A percentile compares a stretch with the other conserved stretches of the same genome.
Conservation (phyloP, 1,284 basidiomycete genomes). For the Hemileia vastatrix region DNA sequence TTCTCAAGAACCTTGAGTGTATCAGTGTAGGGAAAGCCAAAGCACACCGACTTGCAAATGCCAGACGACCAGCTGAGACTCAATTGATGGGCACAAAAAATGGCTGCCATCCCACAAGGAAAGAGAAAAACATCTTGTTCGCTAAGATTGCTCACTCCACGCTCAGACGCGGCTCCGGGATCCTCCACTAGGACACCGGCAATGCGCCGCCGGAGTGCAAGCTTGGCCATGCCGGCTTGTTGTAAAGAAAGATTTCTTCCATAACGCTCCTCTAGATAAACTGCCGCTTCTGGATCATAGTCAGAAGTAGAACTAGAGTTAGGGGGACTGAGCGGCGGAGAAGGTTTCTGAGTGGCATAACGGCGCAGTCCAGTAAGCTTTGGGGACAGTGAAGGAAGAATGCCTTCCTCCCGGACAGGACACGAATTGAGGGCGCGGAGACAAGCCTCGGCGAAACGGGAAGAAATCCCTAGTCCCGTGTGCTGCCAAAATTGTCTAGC, state of each 20-base stretch:
- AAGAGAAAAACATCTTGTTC: conserved; percentile 52
- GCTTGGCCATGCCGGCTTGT: conserved; percentile 67
- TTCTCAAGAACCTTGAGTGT: conserved; percentile 94
- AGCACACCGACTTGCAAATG: conserved; percentile 31
- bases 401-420: conserved; percentile 46
- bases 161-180: conserved; percentile 49
- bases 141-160: conserved; percentile 37
- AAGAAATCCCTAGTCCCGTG: conserved; percentile 78
- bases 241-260: conserved; percentile 77
- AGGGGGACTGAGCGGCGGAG: not conserved
- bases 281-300: conserved; percentile 46
- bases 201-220: conserved; percentile 73
- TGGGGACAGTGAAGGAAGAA: conserved; percentile 33
- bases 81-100: conserved; percentile 5
- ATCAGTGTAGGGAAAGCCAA: conserved; percentile 90
- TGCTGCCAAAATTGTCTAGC: conserved; percentile 97
- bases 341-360: not conserved
- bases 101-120: conserved; percentile 11
- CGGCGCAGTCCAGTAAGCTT: conserved; percentile 31
- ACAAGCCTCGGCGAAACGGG: conserved; percentile 73
- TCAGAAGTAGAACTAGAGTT: not conserved
- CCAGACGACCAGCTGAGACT: conserved; percentile 2
- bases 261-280: conserved; percentile 81
- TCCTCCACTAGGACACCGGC: conserved; percentile 61
- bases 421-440: conserved; percentile 56